phyloP scores from a whole-genome alignment of 2,329 filamentous ascomycete species.

The Fusarium brachygibbosum region DNA sequence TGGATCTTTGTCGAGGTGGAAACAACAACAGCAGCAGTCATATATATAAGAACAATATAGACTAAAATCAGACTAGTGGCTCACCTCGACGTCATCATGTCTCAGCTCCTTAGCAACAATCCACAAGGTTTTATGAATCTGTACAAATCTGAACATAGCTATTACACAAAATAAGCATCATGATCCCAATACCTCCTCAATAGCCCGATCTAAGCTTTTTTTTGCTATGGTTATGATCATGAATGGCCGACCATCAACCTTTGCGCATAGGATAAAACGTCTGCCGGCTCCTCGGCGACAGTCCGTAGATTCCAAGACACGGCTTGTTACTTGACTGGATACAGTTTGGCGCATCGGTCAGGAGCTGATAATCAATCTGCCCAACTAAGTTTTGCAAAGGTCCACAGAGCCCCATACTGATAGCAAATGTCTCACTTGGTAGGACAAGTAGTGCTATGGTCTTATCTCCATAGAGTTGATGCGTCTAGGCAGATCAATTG shows the following conservation, averaged over 20 bases:
- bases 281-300: neutral
- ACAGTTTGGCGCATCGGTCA: neutral
- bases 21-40: neutral
- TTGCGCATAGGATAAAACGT: neutral
- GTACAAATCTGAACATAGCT: neutral
- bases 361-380: neutral
- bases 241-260: neutral
- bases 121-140: neutral
- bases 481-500: neutral
- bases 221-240: too few species aligned
- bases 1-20: too few species aligned
- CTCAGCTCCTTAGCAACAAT: neutral
- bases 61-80: neutral
- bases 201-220: too few species aligned
- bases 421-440: neutral
- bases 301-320: neutral
- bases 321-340: neutral
- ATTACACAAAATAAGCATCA: neutral
- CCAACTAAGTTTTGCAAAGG: neutral
- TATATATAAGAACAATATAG: neutral
- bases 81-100: neutral
- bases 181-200: neutral
- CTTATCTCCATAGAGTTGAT: neutral
- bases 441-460: neutral
- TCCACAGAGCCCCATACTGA: neutral